These are phyloP conservation scores for Teunomyces kruisii DNA, from an alignment of 805 yeast genomes.

Conservation along the genomic window DNA sequence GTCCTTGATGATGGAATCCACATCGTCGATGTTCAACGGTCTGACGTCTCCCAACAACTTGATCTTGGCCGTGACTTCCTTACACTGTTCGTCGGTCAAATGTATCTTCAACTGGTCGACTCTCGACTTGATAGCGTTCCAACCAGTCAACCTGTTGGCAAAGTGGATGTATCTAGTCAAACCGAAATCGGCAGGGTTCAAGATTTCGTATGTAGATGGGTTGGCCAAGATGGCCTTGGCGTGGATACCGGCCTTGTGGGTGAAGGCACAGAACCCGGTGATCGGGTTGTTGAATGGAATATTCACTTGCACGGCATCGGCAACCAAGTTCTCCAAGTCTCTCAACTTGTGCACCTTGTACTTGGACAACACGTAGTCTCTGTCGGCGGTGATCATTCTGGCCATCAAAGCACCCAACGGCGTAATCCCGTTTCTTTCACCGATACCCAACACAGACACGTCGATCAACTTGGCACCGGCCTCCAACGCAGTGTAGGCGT, in stretches of 20 bases:
- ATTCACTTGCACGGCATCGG: conserved; percentile 58
- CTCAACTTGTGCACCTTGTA: conserved; percentile 56
- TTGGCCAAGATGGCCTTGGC: conserved; percentile 63
- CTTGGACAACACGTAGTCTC: conserved; percentile 58
- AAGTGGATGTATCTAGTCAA: conserved; percentile 61
- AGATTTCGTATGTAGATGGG: conserved; percentile 62
- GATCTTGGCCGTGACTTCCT: conserved; percentile 54
- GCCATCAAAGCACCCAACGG: conserved; percentile 65
- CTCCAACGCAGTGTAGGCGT: conserved; percentile 62
- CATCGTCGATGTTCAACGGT: conserved; percentile 60
- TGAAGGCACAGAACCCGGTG: conserved; percentile 64
- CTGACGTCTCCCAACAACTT: conserved; percentile 60
- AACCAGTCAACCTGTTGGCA: conserved; percentile 61
- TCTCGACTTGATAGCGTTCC: conserved; percentile 63
- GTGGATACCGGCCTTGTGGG: conserved; percentile 65
- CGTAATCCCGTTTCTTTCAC: conserved; percentile 64
- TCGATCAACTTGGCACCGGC: conserved; percentile 62
- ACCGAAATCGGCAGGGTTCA: conserved; percentile 59
- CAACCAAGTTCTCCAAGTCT: conserved; percentile 58
- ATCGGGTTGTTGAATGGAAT: conserved; percentile 63
- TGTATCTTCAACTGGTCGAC: conserved; percentile 59
- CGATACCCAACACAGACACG: conserved; percentile 59
- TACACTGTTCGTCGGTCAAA: conserved; percentile 56
- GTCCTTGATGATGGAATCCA: conserved; percentile 57
- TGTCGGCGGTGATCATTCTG: conserved; percentile 61